These are phyloP conservation scores for Hericium rajendrae DNA, from an alignment of 768 basidiomycete genomes.

Conservation along the genomic window DNA sequence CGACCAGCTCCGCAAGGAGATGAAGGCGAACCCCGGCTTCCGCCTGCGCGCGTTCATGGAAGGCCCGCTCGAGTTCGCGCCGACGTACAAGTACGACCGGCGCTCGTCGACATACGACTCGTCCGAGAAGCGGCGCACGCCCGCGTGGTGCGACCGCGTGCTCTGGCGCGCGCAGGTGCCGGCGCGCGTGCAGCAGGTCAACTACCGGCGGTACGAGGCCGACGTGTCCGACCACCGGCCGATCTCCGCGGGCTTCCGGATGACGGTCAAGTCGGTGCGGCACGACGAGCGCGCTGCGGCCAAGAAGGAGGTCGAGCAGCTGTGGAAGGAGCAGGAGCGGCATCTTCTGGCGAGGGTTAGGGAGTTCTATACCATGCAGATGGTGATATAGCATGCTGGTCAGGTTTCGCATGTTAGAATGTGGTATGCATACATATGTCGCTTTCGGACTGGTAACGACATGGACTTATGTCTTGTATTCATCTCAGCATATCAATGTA, in stretches of 20 bases:
- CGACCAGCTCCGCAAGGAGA: slow-evolving; percentile 87
- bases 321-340: slow-evolving; percentile 36
- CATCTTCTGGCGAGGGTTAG: slow-evolving; percentile 22
- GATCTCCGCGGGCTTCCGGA: slow-evolving; percentile 66
- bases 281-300: slow-evolving; percentile 46
- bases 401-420: no score
- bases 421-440: not conserved
- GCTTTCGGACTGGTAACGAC: not conserved
- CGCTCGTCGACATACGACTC: slow-evolving; percentile 72
- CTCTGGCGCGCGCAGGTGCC: slow-evolving; percentile 59
- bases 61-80: slow-evolving; percentile 71
- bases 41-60: slow-evolving; percentile 79
- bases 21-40: slow-evolving; percentile 80
- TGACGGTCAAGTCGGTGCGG: slow-evolving; percentile 67
- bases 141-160: slow-evolving; percentile 96
- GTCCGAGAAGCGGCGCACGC: slow-evolving; percentile 79
- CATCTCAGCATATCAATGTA: no score
- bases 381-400: no score
- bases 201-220: slow-evolving; percentile 76
- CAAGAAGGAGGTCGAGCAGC: slow-evolving; percentile 43
- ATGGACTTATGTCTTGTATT: no score
- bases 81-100: slow-evolving; percentile 94
- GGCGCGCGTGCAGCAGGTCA: slow-evolving; percentile 50
- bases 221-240: slow-evolving; percentile 90
- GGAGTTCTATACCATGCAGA: slow-evolving; percentile 22